Evolutionary conservation across 2,329 filamentous ascomycete genomes (phyloP), one percentile per base, ranked within the genome.

Genomic region (Trichophyton equinum): DNA sequence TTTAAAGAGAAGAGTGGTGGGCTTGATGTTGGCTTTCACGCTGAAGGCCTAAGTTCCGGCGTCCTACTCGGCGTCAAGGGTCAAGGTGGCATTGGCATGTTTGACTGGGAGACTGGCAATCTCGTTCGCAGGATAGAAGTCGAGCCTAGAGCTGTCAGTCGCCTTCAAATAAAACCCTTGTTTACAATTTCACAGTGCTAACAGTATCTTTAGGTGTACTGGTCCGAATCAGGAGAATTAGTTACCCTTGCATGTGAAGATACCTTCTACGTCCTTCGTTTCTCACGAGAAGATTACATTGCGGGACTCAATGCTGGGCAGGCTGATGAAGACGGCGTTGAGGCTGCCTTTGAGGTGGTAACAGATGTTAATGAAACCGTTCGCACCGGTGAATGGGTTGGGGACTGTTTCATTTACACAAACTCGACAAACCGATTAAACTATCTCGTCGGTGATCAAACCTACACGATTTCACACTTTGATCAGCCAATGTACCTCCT

Each of bases 341-440:
- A 99, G 78, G 83, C 91, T 25, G 94, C 94, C 4, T 96, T 99
- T 67, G 94, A 97, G 71, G 88, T 97, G 30, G 89, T 97, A 60
- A 96, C 91, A 25, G 94, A 97, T 72, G 91, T 96, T 70, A 92
- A 87, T 71, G 94, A 97, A 77, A 89, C 82, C 65, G 91, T 97
- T 58, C 88, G 89, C 65, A 96, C 92, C 20, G 94, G 92, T 67
- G 89, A 95, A 77, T 99, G 94, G 94, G 89, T 99, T 61, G 94
- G 94, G 64, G 94, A 99, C 77, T 96, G 92, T 78, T 96, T 99
- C 81, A 91, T 97, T 73, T 99, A 97, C 81, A 96, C 94, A 60
- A 97, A 95, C 80, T 88, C 83, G 73, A 95, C 91, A 8, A 96
- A 97, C 80, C 88, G 94, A 64, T 81, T 99, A 63, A 97, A 97